A percentile compares a stretch with the other conserved stretches of the same genome.
These are phyloP conservation scores for Coemansia sp. DNA, from an alignment of 371 early-diverging fungal genomes.

Conservation along the genomic window DNA sequence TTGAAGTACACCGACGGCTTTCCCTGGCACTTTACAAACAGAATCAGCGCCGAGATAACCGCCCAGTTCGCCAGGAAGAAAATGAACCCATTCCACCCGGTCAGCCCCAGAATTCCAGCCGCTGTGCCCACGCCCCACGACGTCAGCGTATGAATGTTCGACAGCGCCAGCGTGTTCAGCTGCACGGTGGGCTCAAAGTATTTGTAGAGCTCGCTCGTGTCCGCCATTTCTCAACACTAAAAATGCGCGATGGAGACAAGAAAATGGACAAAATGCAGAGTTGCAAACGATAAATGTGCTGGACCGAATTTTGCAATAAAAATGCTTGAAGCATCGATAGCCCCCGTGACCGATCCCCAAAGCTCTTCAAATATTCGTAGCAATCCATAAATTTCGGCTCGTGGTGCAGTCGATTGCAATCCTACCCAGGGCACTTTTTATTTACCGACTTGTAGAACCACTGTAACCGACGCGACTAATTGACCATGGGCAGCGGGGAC, in stretches of 20 bases:
- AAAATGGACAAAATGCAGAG: neutral
- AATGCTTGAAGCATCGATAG: no score
- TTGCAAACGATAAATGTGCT: neutral
- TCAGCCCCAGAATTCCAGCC: constrained; percentile 49
- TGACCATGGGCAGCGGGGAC: constrained; percentile 47
- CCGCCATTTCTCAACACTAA: constrained; percentile 20
- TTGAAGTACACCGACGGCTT: constrained; percentile 44
- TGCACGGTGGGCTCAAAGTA: constrained; percentile 51
- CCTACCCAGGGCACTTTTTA: no score
- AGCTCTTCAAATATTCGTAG: no score
- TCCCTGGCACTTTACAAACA: constrained; percentile 41
- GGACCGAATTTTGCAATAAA: no score
- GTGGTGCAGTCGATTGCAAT: no score
- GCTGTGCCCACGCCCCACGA: constrained; percentile 51
- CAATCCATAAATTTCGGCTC: no score
- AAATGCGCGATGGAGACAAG: neutral
- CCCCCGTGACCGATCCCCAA: no score
- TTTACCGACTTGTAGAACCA: no score
- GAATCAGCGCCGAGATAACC: constrained; percentile 27
- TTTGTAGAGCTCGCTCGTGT: constrained; percentile 43
- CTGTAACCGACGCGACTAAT: neutral
- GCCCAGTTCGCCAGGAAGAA: constrained; percentile 46
- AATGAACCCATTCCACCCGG: constrained; percentile 49
- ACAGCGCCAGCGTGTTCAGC: constrained; percentile 41
- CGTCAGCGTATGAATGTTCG: constrained; percentile 49